Evolutionary conservation across 1,284 basidiomycete genomes (phyloP), one percentile per base, ranked within the genome.

Genomic region (Heliocybe sulcata): DNA sequence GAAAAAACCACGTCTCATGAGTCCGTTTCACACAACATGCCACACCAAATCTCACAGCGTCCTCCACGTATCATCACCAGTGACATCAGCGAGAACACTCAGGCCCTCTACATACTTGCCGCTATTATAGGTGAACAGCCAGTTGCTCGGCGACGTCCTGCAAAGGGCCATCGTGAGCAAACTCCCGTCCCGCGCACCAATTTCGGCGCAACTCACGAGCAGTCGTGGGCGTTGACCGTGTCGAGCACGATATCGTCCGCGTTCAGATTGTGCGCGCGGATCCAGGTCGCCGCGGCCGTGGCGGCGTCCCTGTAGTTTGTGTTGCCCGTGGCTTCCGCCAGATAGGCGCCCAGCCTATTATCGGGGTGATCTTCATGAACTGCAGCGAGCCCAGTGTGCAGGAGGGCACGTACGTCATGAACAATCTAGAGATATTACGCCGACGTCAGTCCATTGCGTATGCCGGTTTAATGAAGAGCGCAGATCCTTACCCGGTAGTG

Each of bases 21-120:
- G 12, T 20, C 38, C 38, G 16, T 9, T 42, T 42, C 38, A 42
- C 38, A 42, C n/a, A 16, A 42, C 12, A 20, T 6, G 29, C 6
- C 4, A 6, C 29, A 6, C 29, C 4, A 6, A 55, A 16, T 58
- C 72, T 56, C 58, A 76, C 74, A 75, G 55, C 2, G 54, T 63
- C 38, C 58, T 71, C 75, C 77, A 78, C 31, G 69, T 62, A 29
- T 60, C 53, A 57, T 78, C 70, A 4, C 67, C 67, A 14, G 76
- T 77, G 29, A 78, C 68, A 53, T 67, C 67, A 0, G 65, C 65
- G 31, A 81, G 64, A 2, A 80, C 70, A 42, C 68, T 72, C 29
- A 79, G 63, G 1, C 76, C 80, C 58, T 81, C 77, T 31, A 81
- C 68, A 53, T 68, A 75, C 56, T 81, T 81, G 35, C 79, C 77